Evolutionary conservation across 257 asterid species (phyloP).

Genomic region (Knoxia roxburghii): DNA sequence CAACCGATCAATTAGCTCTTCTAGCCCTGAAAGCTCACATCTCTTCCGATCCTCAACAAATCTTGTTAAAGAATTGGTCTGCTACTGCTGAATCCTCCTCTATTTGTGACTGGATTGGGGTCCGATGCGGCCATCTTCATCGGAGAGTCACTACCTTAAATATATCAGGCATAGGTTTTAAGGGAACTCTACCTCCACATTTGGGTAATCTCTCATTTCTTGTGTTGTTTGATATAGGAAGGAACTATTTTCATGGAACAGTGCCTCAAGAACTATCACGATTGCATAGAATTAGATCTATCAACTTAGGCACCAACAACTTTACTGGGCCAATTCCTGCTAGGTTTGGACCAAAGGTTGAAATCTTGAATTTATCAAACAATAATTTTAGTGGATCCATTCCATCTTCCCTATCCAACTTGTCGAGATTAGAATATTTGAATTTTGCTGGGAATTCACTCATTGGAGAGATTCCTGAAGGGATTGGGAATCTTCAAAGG

Average conservation of each 20-base stretch:
- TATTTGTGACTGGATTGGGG: conserved; percentile 9
- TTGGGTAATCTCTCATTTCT: conserved; percentile 5
- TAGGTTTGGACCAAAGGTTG: neutral
- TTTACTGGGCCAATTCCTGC: neutral
- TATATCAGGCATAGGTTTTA: neutral
- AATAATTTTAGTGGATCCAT: neutral
- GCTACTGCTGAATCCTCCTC: neutral
- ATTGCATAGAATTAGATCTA: neutral
- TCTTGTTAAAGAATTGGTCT: conserved; percentile 9
- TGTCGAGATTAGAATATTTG: neutral
- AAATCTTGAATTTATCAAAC: neutral
- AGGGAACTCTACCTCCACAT: neutral
- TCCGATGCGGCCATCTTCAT: neutral
- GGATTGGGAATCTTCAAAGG: neutral
- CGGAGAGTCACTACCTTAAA: neutral
- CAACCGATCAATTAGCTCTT: neutral
- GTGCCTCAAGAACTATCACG: neutral
- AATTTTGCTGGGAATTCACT: neutral
- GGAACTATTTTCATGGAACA: neutral
- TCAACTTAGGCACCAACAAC: neutral
- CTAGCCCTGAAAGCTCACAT: neutral
- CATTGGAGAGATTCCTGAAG: neutral
- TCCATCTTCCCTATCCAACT: neutral
- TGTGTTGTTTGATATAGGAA: neutral
- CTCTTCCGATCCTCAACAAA: neutral